Evolutionary conservation across 2,329 filamentous ascomycete species (phyloP).

Genomic region (Cytospora leucostoma): DNA sequence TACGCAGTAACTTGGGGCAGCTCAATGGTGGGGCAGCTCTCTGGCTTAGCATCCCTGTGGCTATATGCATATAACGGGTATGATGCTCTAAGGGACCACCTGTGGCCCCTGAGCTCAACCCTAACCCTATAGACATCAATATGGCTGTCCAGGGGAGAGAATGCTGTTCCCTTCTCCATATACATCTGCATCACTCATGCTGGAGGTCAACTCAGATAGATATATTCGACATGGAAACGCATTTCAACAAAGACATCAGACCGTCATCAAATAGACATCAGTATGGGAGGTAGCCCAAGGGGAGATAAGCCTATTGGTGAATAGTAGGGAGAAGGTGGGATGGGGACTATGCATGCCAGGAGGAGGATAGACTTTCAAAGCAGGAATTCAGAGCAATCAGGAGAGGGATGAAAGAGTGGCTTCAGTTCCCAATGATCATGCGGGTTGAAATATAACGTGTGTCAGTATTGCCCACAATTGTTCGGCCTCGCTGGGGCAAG

Average conservation of each 20-base stretch:
- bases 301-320: neutral
- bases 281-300: neutral
- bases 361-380: neutral
- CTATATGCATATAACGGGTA: constrained; percentile 11
- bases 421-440: neutral
- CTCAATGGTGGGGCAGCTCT: constrained; percentile 18
- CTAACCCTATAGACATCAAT: neutral
- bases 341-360: neutral
- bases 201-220: too few species aligned
- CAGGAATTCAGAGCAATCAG: neutral
- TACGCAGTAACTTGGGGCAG: constrained; percentile 4
- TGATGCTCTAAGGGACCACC: neutral
- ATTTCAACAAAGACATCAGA: neutral
- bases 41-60: neutral
- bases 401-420: neutral
- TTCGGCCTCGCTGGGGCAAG: too few species aligned
- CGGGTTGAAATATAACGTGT: neutral
- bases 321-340: neutral
- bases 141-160: neutral
- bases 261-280: neutral
- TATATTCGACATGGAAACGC: neutral
- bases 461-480: too few species aligned
- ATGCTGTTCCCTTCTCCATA: too few species aligned
- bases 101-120: neutral
- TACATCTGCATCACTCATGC: too few species aligned